These are phyloP conservation scores for Gnomoniopsis smithogilvyi DNA, from an alignment of 2,329 filamentous ascomycete species.

Conservation along the genomic window DNA sequence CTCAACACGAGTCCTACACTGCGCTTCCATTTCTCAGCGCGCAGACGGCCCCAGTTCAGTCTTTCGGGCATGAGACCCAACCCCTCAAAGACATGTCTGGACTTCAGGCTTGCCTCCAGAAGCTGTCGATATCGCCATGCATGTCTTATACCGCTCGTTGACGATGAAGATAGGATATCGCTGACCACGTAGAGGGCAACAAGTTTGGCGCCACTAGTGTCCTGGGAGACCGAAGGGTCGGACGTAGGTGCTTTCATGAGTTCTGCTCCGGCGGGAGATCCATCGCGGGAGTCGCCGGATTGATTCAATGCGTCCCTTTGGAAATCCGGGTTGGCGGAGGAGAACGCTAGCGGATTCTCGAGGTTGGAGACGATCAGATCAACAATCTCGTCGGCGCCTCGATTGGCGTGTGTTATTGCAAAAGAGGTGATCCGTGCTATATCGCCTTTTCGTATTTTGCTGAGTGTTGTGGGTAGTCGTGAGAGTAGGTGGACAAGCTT, in stretches of 20 bases:
- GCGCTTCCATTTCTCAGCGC: constrained; percentile 80
- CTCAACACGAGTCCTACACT: constrained; percentile 67
- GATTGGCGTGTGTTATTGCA: constrained; percentile 80
- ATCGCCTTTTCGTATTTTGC: constrained; percentile 76
- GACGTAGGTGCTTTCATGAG: constrained; percentile 27
- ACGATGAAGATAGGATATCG: constrained; percentile 76
- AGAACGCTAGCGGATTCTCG: constrained; percentile 70
- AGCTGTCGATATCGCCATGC: constrained; percentile 84
- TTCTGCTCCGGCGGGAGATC: constrained; percentile 34
- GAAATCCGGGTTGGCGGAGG: constrained; percentile 62
- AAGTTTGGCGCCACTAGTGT: constrained; percentile 70
- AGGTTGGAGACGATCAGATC: constrained; percentile 83
- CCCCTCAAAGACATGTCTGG: constrained; percentile 68
- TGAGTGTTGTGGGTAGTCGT: constrained; percentile 72
- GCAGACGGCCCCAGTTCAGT: constrained; percentile 74
- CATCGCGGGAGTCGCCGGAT: constrained; percentile 33
- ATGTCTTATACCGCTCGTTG: constrained; percentile 74
- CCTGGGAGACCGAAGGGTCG: constrained; percentile 39
- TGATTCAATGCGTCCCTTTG: constrained; percentile 37
- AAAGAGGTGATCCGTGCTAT: constrained; percentile 84
- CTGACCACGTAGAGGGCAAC: constrained; percentile 75
- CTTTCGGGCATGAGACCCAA: constrained; percentile 72
- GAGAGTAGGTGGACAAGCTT: constrained; percentile 82
- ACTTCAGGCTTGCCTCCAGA: constrained; percentile 69
- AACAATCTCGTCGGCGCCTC: constrained; percentile 88